phyloP scores from a whole-genome alignment of 2,329 filamentous ascomycete species.

The Diaporthe australafricana region DNA sequence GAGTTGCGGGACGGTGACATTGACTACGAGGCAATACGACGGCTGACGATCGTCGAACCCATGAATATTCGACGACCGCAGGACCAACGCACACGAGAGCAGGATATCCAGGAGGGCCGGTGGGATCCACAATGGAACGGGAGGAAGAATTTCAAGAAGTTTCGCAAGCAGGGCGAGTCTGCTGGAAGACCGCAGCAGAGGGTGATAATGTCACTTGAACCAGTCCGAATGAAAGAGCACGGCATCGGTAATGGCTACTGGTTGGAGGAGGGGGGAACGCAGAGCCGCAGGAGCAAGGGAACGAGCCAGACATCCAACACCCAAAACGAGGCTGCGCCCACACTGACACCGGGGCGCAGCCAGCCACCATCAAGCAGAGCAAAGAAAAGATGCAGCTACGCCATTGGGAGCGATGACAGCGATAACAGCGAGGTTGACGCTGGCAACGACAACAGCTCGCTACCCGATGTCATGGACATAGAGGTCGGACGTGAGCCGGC shows the following conservation, averaged over 20 bases:
- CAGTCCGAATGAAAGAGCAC: slow-evolving; percentile 77
- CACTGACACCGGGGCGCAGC: slow-evolving; percentile 6
- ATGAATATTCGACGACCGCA: slow-evolving; percentile 70
- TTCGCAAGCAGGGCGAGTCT: slow-evolving; percentile 69
- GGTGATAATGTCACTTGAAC: slow-evolving; percentile 77
- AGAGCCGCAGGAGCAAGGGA: slow-evolving; percentile 43
- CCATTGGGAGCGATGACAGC: slow-evolving; percentile 52
- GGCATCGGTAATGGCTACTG: slow-evolving; percentile 84
- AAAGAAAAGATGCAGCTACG: slow-evolving; percentile 40
- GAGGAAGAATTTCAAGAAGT: slow-evolving; percentile 95
- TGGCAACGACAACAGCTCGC: slow-evolving; percentile 31
- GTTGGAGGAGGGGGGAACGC: slow-evolving; percentile 64
- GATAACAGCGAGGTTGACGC: slow-evolving; percentile 44
- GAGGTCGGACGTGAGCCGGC: slow-evolving; percentile 40
- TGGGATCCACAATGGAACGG: slow-evolving; percentile 96
- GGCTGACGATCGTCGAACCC: slow-evolving; percentile 80
- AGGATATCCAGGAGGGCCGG: slow-evolving; percentile 64
- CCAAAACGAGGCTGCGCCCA: background rate
- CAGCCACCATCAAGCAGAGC: slow-evolving; percentile 3
- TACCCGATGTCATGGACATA: slow-evolving; percentile 39
- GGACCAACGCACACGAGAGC: slow-evolving; percentile 56
- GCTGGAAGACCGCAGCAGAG: slow-evolving; percentile 46
- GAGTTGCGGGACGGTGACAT: slow-evolving; percentile 70
- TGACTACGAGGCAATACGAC: slow-evolving; percentile 78
- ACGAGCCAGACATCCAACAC: slow-evolving; percentile 33